Percentiles rank a stretch among this genome's conserved stretches.
These are phyloP conservation scores for Colletotrichum chlorophyti DNA, from an alignment of 2,329 filamentous ascomycete species.

Conservation along the genomic window DNA sequence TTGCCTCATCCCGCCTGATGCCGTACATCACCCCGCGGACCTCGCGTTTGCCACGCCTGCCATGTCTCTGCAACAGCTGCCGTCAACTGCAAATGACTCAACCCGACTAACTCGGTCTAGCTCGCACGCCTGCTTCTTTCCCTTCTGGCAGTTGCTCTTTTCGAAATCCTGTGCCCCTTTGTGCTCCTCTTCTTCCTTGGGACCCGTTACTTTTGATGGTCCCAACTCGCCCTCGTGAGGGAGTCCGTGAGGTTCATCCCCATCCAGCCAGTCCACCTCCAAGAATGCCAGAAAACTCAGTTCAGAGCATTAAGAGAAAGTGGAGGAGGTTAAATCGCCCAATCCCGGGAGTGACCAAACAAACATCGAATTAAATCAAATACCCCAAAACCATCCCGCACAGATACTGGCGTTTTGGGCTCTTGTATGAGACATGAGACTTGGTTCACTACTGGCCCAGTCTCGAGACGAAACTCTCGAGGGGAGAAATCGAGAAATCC, in stretches of 20 bases:
- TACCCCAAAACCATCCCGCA: no score
- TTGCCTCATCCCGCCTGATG: background rate
- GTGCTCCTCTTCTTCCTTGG: no score
- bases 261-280: no score
- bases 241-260: conserved; percentile 14
- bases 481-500: no score
- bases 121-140: background rate
- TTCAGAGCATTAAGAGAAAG: no score
- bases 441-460: conserved; percentile 14
- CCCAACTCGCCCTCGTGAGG: background rate
- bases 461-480: conserved; percentile 13
- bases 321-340: no score
- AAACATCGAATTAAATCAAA: conserved; percentile 11
- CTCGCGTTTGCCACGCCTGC: background rate
- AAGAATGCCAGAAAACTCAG: no score
- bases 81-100: background rate
- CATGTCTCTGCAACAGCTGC: background rate
- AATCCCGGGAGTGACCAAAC: no score
- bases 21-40: background rate
- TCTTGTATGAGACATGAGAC: conserved; percentile 27
- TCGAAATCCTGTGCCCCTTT: no score
- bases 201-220: conserved; percentile 4
- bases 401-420: conserved; percentile 19
- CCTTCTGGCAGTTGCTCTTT: background rate
- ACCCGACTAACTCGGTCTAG: background rate